Evolutionary conservation across 805 yeast genomes (phyloP), one percentile per base, ranked within the genome.

Genomic region (Cyberlindnera misumaiensis): DNA sequence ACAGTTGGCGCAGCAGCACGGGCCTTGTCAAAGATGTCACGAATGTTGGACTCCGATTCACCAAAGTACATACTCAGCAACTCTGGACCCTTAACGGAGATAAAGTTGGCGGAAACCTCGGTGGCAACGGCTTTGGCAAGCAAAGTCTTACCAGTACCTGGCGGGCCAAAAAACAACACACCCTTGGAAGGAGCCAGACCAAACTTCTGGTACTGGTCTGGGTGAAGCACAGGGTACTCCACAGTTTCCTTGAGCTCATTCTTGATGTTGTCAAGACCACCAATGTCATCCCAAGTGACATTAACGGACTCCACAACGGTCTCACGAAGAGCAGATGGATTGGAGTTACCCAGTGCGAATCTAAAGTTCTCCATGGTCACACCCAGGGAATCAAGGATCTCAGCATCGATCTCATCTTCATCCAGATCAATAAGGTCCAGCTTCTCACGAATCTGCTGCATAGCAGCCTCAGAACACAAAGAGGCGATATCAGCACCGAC

Each of bases 1-100:
- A 93, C 98, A 31, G 97, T 90, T 55, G 99, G 99, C 9, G 99
- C 98, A 44, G 98, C 97, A 41, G 97, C 97, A 65, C 97, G 81
- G 15, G 97, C 97, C 66, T 90, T 90, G 67, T 90, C 97, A 58
- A 90, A 90, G 55, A 90, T 90, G 65, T 90, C 97, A 68, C 97
- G 86, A 53, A 90, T 89, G 62, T 90, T 90, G 28, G 96, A 86
- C 67, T 90, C 97, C 15, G 96, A 85, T 70, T 90, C 97, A 74
- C 97, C 97, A 58, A 87, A 89, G 95, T 96, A 90, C 97, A 90
- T 90, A 66, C 95, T 85, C 62, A 90, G 77, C 62, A 90, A 73
- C 68, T 88, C 97, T 28, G 97, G 97, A 52, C 97, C 97, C 69
- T 88, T 88, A 39, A 90, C 97, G 35, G 96, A 84, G 51, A 93